Evolutionary conservation across 306 rosid genomes (phyloP).

Genomic region (Psophocarpus tetragonolobus): DNA sequence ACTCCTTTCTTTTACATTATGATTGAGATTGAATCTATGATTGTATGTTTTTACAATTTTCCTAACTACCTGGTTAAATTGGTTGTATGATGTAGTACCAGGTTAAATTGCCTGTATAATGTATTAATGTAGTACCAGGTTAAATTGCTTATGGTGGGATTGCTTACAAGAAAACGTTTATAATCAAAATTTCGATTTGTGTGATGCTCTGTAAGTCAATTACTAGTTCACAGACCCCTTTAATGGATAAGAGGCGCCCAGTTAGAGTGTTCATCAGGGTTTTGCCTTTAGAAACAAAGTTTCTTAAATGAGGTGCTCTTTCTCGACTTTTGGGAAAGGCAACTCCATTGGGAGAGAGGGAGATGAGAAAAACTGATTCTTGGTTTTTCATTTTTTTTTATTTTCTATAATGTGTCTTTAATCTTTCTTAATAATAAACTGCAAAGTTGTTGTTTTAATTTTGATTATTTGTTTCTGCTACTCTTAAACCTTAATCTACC

Average conservation of each 20-base stretch:
- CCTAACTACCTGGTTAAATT: background rate
- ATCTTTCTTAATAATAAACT: background rate
- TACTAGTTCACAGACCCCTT: background rate
- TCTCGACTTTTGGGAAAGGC: constrained; percentile 22
- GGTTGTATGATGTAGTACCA: background rate
- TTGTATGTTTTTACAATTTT: background rate
- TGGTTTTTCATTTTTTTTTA: background rate
- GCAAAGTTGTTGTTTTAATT: background rate
- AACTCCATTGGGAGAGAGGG: background rate
- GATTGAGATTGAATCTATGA: background rate
- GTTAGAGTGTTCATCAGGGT: constrained; percentile 2
- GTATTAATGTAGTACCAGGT: background rate
- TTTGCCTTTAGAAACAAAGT: constrained; percentile 2
- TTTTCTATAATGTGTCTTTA: background rate
- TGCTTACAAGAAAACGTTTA: constrained; percentile 12
- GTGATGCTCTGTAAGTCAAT: constrained; percentile 2
- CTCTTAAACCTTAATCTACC: background rate
- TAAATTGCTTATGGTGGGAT: constrained; percentile 16
- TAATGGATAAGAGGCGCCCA: constrained; percentile 9
- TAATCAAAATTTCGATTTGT: background rate
- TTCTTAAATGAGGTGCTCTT: background rate
- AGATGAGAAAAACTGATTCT: background rate
- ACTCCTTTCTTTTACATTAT: background rate
- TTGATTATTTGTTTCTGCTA: background rate
- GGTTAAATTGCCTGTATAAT: too few species aligned